Percentiles rank a stretch among this genome's conserved stretches.
These are phyloP conservation scores for Fragaria vesca DNA, from an alignment of 306 rosid genomes.

Conservation along the genomic window DNA sequence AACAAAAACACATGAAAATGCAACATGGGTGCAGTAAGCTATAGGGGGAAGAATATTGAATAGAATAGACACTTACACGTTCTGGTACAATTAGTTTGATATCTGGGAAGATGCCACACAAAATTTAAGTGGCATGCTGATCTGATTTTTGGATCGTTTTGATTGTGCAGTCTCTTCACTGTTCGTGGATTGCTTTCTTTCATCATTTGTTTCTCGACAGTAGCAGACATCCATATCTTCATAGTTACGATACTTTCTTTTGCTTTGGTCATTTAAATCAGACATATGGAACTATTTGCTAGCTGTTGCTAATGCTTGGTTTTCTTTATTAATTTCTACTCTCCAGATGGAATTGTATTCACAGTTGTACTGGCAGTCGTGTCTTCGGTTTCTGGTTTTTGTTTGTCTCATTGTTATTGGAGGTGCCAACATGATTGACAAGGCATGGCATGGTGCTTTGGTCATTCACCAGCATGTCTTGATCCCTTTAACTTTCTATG, in stretches of 20 bases:
- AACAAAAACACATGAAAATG: no score
- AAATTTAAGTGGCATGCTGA: background rate
- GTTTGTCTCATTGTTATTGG: background rate
- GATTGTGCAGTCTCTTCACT: background rate
- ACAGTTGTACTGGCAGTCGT: background rate
- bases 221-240: background rate
- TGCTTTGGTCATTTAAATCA: background rate
- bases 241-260: background rate
- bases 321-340: background rate
- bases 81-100: no score
- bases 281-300: background rate
- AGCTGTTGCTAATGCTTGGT: background rate
- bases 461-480: background rate
- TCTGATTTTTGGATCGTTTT: background rate
- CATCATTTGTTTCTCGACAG: background rate
- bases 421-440: background rate
- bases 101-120: no score
- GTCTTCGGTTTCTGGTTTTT: background rate
- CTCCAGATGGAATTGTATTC: background rate
- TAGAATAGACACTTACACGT: no score
- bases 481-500: background rate
- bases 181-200: background rate
- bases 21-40: no score
- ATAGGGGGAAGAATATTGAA: no score
- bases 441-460: background rate